Conservation (phyloP, 805 yeast species). For the Monosporozyma aerobia region DNA sequence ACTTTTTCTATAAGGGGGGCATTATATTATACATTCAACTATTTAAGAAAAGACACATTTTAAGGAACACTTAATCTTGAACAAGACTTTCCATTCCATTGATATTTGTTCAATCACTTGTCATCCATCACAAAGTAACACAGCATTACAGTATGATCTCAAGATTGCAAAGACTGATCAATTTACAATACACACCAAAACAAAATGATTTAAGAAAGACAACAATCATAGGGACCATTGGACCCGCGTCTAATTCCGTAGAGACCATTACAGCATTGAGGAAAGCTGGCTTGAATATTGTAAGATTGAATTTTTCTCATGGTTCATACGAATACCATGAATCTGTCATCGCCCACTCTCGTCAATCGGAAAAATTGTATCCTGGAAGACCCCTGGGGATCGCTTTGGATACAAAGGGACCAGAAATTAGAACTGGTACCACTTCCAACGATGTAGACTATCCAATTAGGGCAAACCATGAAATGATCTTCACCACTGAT, state of each 20-base stretch:
- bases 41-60: no score
- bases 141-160: conserved; percentile 31
- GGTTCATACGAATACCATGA: conserved; percentile 98
- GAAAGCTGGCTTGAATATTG: conserved; percentile 95
- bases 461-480: conserved; percentile 76
- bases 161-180: conserved; percentile 71
- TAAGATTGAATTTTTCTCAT: conserved; percentile 98
- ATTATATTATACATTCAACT: no score
- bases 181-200: conserved; percentile 55
- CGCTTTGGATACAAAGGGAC: conserved; percentile 98
- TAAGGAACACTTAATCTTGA: no score
- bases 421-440: conserved; percentile 98
- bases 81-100: no score
- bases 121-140: no score
- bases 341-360: conserved; percentile 89
- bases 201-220: conserved; percentile 81
- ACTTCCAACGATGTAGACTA: conserved; percentile 70
- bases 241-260: conserved; percentile 90
- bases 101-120: no score
- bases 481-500: conserved; percentile 89
- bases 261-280: conserved; percentile 78
- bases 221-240: conserved; percentile 96
- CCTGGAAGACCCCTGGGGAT: conserved; percentile 96
- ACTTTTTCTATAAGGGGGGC: no score
- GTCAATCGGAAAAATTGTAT: conserved; percentile 81